Evolutionary conservation across 306 rosid species (phyloP).

Genomic region (Acacia crassicarpa): DNA sequence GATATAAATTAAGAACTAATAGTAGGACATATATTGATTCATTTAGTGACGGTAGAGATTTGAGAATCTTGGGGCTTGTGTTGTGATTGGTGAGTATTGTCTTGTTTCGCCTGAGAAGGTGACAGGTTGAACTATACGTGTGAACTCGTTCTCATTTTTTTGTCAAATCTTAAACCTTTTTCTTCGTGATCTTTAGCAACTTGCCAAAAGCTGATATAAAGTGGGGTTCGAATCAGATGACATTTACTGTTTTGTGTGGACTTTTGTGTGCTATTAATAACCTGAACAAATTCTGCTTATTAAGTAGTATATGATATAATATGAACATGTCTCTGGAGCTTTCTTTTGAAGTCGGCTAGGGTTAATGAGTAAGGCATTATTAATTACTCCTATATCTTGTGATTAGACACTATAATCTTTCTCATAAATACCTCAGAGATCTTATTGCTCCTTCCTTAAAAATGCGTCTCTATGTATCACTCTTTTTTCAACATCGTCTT

Average conservation of each 20-base stretch:
- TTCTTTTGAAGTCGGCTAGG: not conserved
- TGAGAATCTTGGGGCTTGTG: slow-evolving; percentile 26
- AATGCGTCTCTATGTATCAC: slow-evolving; percentile 8
- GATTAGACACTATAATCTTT: slow-evolving; percentile 30
- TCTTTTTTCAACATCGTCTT: slow-evolving; percentile 3
- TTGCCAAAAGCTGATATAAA: not conserved
- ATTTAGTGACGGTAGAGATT: slow-evolving; percentile 8
- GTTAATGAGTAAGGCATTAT: not conserved
- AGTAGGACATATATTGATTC: not conserved
- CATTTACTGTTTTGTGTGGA: not conserved
- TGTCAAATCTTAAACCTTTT: slow-evolving; percentile 4
- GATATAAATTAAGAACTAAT: not conserved
- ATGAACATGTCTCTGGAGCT: not conserved
- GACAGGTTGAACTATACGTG: slow-evolving; percentile 6
- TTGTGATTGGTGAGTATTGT: slow-evolving; percentile 26
- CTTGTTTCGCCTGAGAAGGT: not conserved
- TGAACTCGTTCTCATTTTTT: slow-evolving; percentile 14
- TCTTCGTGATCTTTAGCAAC: not conserved
- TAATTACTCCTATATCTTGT: not conserved
- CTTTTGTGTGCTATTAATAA: not conserved
- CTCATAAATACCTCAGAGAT: slow-evolving; percentile 10
- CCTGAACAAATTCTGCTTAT: not conserved
- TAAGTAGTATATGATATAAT: not conserved
- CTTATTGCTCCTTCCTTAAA: slow-evolving; percentile 5
- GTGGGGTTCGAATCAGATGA: not conserved